Evolutionary conservation across 2,329 filamentous ascomycete genomes (phyloP).

Genomic region (Pleurostoma richardsiae): DNA sequence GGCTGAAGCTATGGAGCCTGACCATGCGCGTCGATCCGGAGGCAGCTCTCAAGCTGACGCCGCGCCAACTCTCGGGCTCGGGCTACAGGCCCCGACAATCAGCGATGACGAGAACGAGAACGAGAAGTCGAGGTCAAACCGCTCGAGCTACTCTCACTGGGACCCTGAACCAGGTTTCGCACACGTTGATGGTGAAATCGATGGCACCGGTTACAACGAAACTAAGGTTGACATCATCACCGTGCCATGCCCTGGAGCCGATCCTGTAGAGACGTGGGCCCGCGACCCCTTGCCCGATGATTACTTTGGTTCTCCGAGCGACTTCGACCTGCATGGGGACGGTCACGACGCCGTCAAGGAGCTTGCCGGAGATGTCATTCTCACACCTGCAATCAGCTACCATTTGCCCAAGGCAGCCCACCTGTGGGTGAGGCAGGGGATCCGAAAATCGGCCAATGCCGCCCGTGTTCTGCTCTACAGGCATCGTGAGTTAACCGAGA

Average conservation of each 20-base stretch:
- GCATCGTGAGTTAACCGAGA: constrained; percentile 37
- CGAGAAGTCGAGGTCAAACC: constrained; percentile 13
- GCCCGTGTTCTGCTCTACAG: constrained; percentile 48
- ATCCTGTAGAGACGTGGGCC: constrained; percentile 48
- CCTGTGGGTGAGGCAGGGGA: constrained; percentile 49
- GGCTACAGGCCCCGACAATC: too few relatives aligned
- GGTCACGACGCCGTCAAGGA: constrained; percentile 21
- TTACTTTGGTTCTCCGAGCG: constrained; percentile 34
- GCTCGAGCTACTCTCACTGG: constrained; percentile 21
- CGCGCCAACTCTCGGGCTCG: too few relatives aligned
- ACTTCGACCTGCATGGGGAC: constrained; percentile 10
- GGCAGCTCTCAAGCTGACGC: too few relatives aligned
- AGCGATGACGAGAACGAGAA: neutral
- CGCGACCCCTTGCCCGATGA: constrained; percentile 41
- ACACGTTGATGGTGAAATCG: constrained; percentile 35
- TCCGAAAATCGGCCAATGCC: constrained; percentile 39
- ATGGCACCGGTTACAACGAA: constrained; percentile 40
- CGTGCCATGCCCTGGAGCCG: constrained; percentile 48
- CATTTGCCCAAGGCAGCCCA: constrained; percentile 25
- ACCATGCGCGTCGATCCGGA: too few relatives aligned
- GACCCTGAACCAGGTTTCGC: constrained; percentile 31
- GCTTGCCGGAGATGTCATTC: constrained; percentile 21
- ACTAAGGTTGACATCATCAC: constrained; percentile 49
- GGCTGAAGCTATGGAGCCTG: too few relatives aligned
- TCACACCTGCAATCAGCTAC: constrained; percentile 24